Base-by-base conservation (phyloP, 1,139 yeast species). In the Blastobotrys serpentis region DNA sequence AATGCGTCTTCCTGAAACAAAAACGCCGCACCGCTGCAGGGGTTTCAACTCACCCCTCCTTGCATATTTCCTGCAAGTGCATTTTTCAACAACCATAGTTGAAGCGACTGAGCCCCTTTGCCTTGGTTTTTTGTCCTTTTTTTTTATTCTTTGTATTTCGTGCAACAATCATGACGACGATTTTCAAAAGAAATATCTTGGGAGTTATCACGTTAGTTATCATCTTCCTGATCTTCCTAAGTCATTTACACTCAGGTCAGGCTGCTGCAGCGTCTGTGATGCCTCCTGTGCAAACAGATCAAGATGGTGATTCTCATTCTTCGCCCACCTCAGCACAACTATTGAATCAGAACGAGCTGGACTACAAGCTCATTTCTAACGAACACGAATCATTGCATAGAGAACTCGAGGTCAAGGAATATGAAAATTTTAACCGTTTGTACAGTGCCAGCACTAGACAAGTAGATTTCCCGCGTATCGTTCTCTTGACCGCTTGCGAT, bases 1-100 rank as follows among this genome's bases (percentile, higher is more conserved):
- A 85, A 85, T 52, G 74, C 75, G 3, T 30, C 52, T 26, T 13
- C 43, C 2, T 42, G 34, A 32, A n/a, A 23, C 34, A 16, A 13
- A 25, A 22, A 6, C 7, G 11, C 13, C 17, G 37, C 36, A 13
- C 46, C 14, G 5, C 13, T 11, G 30, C 14, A 23, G 30, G 39
- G 42, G 44, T n/a, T 10, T 16, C 44, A 26, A 19, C 40, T 32
- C 41, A 32, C 29, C 34, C 2, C 30, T 23, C 21, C 42, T n/a
- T 23, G 30, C 29, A 38, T 5, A 13, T 10, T 18, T 29, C n/a
- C 19, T 33, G 38, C 11, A 14, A 33, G 21, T 33, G 21, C 16
- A 33, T 11, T 11, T 29, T 14, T 18, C 38, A n/a, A 14, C 13
- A 22, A 22, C 30, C 13, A 19, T 5, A 10, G 5, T n/a, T 30